Evolutionary conservation across 2,329 filamentous ascomycete species (phyloP).

Genomic region (Beauveria australis): DNA sequence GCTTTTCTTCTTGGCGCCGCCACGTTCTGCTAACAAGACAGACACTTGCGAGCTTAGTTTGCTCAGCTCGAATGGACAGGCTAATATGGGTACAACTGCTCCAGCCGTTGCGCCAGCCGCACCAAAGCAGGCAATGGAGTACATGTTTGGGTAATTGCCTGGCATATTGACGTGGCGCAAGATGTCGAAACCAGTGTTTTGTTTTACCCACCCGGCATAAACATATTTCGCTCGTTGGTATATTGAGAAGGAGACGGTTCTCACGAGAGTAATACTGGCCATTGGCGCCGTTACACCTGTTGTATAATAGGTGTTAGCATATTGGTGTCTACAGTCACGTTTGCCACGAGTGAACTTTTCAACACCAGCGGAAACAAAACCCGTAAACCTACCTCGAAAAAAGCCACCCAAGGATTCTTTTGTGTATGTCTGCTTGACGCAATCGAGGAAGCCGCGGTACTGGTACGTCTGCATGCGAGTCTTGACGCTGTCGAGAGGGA

Average conservation of each 20-base stretch:
- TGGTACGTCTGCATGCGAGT: slow-evolving; percentile 84
- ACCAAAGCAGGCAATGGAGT: slow-evolving; percentile 69
- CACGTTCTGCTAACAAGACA: slow-evolving; percentile 56
- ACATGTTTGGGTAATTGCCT: slow-evolving; percentile 63
- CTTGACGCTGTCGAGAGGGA: slow-evolving; percentile 83
- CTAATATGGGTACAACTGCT: slow-evolving; percentile 69
- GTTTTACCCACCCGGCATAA: slow-evolving; percentile 62
- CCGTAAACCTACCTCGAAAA: slow-evolving; percentile 57
- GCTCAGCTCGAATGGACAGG: slow-evolving; percentile 84
- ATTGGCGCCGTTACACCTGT: slow-evolving; percentile 71
- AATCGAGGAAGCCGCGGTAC: slow-evolving; percentile 66
- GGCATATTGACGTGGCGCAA: slow-evolving; percentile 62
- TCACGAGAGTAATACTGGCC: slow-evolving; percentile 67
- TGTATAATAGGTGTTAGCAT: neutral
- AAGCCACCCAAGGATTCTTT: slow-evolving; percentile 68
- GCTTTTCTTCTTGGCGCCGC: slow-evolving; percentile 32
- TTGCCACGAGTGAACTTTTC: neutral
- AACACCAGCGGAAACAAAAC: neutral
- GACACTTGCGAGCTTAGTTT: slow-evolving; percentile 83
- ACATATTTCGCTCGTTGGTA: slow-evolving; percentile 71
- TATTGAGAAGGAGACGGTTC: slow-evolving; percentile 70
- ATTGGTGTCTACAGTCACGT: neutral
- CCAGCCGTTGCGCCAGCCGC: slow-evolving; percentile 72
- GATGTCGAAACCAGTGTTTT: slow-evolving; percentile 60
- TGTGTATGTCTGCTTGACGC: slow-evolving; percentile 66